Evolutionary conservation across 306 rosid species (phyloP).

Genomic region (Datisca glomerata): DNA sequence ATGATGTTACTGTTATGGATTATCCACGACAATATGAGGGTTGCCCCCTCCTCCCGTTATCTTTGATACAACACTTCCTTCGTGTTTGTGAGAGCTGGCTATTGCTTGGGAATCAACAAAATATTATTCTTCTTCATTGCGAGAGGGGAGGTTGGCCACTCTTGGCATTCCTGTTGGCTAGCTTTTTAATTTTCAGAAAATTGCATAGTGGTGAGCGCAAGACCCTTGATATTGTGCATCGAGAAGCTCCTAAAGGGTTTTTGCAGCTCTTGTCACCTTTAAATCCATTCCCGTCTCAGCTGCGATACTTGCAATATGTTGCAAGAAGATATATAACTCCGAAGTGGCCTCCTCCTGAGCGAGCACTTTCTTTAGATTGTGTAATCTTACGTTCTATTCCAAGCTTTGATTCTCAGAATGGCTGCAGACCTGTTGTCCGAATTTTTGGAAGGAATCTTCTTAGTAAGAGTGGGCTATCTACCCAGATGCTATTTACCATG

Average conservation of each 20-base stretch:
- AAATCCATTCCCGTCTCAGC: conserved; percentile 92
- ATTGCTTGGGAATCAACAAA: conserved; percentile 46
- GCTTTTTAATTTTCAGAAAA: conserved; percentile 56
- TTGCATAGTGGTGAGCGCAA: conserved; percentile 63
- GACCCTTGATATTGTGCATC: conserved; percentile 84
- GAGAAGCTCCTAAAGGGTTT: conserved; percentile 89
- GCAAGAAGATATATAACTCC: conserved; percentile 78
- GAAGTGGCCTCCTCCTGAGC: conserved; percentile 93
- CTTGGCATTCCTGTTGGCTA: conserved; percentile 66
- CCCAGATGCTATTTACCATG: conserved; percentile 85
- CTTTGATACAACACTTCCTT: conserved; percentile 84
- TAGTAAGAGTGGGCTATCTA: conserved; percentile 74
- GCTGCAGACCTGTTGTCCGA: conserved; percentile 78
- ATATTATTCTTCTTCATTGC: conserved; percentile 70
- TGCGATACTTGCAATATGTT: conserved; percentile 85
- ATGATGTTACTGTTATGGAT: conserved; percentile 81
- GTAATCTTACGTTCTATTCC: conserved; percentile 82
- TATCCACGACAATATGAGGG: conserved; percentile 96
- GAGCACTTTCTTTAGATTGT: conserved; percentile 87
- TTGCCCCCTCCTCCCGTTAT: conserved; percentile 72
- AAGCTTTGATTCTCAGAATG: conserved; percentile 64
- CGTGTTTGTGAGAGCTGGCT: conserved; percentile 87
- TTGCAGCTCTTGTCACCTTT: conserved; percentile 76
- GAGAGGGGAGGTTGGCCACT: conserved; percentile 99
- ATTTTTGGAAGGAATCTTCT: conserved; percentile 80